Percentiles rank a stretch among this genome's conserved stretches.
These are phyloP conservation scores for Protomyces pachydermus DNA, from an alignment of 1,139 yeast species.

Conservation along the genomic window DNA sequence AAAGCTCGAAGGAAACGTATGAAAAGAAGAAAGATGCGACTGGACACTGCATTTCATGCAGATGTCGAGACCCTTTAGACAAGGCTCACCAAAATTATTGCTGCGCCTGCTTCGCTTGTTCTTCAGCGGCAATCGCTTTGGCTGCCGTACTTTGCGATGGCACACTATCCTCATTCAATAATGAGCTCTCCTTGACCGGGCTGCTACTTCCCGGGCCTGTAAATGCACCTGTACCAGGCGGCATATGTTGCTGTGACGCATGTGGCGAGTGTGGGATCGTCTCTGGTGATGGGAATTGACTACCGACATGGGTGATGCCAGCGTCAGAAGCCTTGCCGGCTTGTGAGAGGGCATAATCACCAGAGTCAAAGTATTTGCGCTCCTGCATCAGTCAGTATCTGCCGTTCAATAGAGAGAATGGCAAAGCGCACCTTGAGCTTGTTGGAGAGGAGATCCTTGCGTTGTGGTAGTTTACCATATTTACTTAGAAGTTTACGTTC, in stretches of 20 bases:
- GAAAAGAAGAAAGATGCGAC: neutral
- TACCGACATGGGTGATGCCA: constrained; percentile 41
- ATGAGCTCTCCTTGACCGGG: constrained; percentile 34
- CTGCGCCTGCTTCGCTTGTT: neutral
- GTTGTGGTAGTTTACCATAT: constrained; percentile 86
- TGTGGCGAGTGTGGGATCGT: constrained; percentile 40
- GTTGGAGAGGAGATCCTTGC: constrained; percentile 71
- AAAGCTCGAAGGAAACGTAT: neutral
- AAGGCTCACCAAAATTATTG: neutral
- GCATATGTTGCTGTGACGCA: constrained; percentile 1
- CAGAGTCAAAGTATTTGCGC: constrained; percentile 91
- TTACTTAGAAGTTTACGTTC: constrained; percentile 55
- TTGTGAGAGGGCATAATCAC: constrained; percentile 92
- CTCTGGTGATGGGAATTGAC: constrained; percentile 45
- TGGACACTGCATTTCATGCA: neutral
- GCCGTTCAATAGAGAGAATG: neutral
- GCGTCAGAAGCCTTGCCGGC: constrained; percentile 46
- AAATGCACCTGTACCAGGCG: constrained; percentile 7
- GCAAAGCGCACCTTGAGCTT: constrained; percentile 43
- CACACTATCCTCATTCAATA: constrained; percentile 30
- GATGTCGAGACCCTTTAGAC: neutral
- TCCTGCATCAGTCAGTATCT: constrained; percentile 50
- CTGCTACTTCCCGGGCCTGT: constrained; percentile 28
- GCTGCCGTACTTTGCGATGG: constrained; percentile 23
- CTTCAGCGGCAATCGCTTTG: constrained; percentile 14